Conservation (phyloP, 306 rosid species). For the Ammopiptanthus mongolicus region DNA sequence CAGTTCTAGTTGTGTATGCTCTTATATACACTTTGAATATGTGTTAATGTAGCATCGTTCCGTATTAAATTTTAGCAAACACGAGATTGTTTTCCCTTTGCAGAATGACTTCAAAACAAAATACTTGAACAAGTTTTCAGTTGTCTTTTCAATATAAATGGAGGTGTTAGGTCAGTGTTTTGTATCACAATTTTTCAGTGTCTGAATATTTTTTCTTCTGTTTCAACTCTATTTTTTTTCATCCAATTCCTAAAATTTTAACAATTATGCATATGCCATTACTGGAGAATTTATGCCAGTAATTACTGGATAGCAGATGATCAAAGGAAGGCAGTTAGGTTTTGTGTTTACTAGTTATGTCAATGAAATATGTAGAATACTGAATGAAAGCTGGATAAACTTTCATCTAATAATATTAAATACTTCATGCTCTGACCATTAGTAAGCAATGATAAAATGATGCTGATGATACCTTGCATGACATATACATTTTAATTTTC, state of each 20-base stretch:
- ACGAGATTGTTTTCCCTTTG: neutral
- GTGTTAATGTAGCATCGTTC: too few species aligned
- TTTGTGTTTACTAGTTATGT: neutral
- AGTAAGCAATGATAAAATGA: neutral
- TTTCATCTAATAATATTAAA: neutral
- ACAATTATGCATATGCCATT: neutral
- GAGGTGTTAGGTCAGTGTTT: too few species aligned
- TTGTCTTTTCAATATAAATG: too few species aligned
- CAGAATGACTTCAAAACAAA: neutral
- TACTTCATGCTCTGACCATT: neutral
- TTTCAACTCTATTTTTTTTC: slow-evolving; percentile 5
- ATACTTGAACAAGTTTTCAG: neutral
- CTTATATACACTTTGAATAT: neutral
- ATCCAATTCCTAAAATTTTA: neutral
- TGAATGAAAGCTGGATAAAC: neutral
- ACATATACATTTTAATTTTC: neutral
- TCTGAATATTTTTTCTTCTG: neutral
- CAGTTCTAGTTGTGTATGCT: neutral
- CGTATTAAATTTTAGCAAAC: too few species aligned
- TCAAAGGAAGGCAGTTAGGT: neutral
- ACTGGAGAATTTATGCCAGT: neutral
- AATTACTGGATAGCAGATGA: neutral
- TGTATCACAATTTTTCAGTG: neutral
- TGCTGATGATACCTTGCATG: neutral
- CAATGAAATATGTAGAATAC: neutral